phyloP scores from a whole-genome alignment of 2,329 filamentous ascomycete genomes.

The Fusarium nodosum region DNA sequence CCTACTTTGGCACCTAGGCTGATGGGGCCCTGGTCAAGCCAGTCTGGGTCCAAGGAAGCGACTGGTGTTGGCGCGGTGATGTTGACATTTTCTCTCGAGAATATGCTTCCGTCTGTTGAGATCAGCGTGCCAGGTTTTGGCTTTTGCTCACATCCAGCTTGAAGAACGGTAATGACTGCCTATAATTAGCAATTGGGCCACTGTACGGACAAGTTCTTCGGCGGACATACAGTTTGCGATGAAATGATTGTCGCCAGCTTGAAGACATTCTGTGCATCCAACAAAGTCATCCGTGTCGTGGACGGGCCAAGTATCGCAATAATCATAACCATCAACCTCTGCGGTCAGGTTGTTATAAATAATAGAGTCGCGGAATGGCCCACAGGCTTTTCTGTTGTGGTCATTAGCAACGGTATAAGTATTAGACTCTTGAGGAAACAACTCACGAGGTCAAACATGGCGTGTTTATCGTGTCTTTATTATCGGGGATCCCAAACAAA shows the following conservation, averaged over 20 bases:
- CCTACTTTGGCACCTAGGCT: constrained; percentile 69
- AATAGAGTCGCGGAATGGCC: constrained; percentile 52
- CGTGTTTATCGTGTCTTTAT: constrained; percentile 59
- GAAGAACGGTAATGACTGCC: constrained; percentile 53
- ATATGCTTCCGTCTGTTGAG: constrained; percentile 61
- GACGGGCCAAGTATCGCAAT: constrained; percentile 65
- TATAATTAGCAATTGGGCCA: too few species aligned
- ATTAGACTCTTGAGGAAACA: too few species aligned
- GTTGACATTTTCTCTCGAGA: constrained; percentile 63
- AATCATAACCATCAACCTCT: constrained; percentile 61
- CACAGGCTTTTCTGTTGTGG: constrained; percentile 65
- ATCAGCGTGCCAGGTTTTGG: constrained; percentile 58
- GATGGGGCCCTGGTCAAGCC: constrained; percentile 61
- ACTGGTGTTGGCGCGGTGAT: constrained; percentile 64
- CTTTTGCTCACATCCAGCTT: constrained; percentile 68
- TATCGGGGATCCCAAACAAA: constrained; percentile 64
- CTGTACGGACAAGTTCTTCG: too few species aligned
- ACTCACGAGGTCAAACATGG: constrained; percentile 67
- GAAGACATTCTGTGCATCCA: constrained; percentile 64
- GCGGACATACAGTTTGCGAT: too few species aligned
- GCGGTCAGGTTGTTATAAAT: too few species aligned
- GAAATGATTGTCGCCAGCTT: too few species aligned
- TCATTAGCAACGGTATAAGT: too few species aligned
- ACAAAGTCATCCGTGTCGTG: constrained; percentile 54
- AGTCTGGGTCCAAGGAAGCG: constrained; percentile 57